These are phyloP conservation scores for Fraxinus anomala DNA, from an alignment of 257 asterid genomes.

Conservation along the genomic window DNA sequence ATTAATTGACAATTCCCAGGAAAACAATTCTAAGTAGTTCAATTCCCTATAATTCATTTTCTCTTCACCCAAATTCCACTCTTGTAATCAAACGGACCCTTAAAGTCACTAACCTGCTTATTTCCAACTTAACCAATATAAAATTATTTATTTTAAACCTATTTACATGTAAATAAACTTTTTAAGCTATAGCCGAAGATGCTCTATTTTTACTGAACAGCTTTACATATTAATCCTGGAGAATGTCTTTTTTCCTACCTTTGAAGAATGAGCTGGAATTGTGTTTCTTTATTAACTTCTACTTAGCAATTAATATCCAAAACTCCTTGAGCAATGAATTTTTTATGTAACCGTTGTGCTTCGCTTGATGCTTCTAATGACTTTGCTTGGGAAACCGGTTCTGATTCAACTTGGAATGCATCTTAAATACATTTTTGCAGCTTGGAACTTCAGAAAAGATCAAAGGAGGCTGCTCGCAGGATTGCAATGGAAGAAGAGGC, in stretches of 20 bases:
- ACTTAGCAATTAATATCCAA: neutral
- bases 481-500: constrained; percentile 71
- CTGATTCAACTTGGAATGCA: neutral
- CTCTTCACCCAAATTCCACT: no score
- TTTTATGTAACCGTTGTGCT: neutral
- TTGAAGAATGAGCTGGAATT: neutral
- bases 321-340: neutral
- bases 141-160: no score
- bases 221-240: neutral
- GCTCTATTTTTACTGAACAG: neutral
- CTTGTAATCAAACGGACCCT: no score
- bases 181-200: neutral
- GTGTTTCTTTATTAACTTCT: neutral
- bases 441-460: constrained; percentile 59
- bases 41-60: no score
- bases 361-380: neutral
- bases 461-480: constrained; percentile 56
- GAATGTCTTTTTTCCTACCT: neutral
- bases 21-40: no score
- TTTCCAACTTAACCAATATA: no score
- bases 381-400: neutral
- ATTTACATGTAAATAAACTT: no score
- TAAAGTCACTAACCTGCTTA: no score
- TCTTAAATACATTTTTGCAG: constrained; percentile 41
- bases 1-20: no score